Evolutionary conservation across 2,329 filamentous ascomycete species (phyloP), one percentile per base, ranked within the genome.

Genomic region (Chaetomium sp.): DNA sequence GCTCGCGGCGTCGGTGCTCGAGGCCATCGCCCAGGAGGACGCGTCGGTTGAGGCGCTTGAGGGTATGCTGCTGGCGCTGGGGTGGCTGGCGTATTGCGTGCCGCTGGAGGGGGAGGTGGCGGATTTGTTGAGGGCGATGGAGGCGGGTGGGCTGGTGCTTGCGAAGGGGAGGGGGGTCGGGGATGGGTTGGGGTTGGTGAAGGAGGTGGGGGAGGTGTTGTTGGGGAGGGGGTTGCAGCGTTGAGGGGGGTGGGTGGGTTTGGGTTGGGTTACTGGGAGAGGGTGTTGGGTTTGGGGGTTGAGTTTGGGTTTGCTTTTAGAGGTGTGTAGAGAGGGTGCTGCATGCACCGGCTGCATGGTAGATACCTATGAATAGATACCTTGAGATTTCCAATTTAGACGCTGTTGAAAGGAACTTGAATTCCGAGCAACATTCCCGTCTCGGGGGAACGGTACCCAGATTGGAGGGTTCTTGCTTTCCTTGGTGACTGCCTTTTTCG

Each of bases 121-220:
- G 12, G 92, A 96, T 74, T 77, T 97, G n/a, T 83, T 93, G 69
- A 85, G 85, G 63, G 89, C 87, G 0, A 85, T 97, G 82, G 92
- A 93, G 74, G 91, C 92, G 0, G 81, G 83, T 35, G 85, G 85
- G 3, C 87, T 85, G 0, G 81, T 96, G 1, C 64, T 81, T 42
- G 79, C 73, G 1, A 92, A 89, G 76, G 81, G 82, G 65, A 79
- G 47, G 59, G 42, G 21, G 50, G 10, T 35, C 2, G 50, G 58
- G 27, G 9, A 27, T 61, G 71, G 74, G 13, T 83, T 90, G 75
- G 78, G 80, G 59, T 75, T 92, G 53, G 74, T 92, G 19, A 67
- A 62, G 1, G 84, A 87, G 71, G 78, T 87, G n/a, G 84, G 82
- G 1, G 66, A 65, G 4, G 83, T 84, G 70, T 68, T 87, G 45